These are phyloP conservation scores for Cercospora sp. DNA, from an alignment of 2,329 filamentous ascomycete genomes.

Conservation along the genomic window DNA sequence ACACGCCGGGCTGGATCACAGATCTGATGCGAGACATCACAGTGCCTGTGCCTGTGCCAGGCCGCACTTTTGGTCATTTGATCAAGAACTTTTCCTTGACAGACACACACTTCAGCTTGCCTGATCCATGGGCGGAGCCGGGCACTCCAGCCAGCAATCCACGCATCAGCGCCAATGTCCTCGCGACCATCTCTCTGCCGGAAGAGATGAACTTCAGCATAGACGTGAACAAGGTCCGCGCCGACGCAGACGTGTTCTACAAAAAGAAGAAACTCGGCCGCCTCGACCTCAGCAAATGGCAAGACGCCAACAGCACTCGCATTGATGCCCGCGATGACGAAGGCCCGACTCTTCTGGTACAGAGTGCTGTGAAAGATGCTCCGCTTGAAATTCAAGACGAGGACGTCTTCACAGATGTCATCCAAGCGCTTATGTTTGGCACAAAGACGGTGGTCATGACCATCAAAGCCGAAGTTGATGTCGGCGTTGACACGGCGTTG, in stretches of 20 bases:
- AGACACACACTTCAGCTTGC: conserved; percentile 82
- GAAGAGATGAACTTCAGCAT: conserved; percentile 84
- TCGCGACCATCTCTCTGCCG: conserved; percentile 76
- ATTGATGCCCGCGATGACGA: conserved; percentile 57
- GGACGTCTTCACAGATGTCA: conserved; percentile 74
- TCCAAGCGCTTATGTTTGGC: conserved; percentile 79
- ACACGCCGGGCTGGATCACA: conserved; percentile 79
- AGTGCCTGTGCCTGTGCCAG: conserved; percentile 80
- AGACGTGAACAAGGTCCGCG: conserved; percentile 73
- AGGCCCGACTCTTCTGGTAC: conserved; percentile 67
- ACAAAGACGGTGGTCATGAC: conserved; percentile 67
- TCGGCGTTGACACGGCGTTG: conserved; percentile 76
- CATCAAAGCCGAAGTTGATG: conserved; percentile 78
- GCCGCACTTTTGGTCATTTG: conserved; percentile 75
- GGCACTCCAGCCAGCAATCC: conserved; percentile 71
- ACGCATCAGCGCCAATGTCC: conserved; percentile 77
- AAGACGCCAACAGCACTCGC: conserved; percentile 76
- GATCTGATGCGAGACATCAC: conserved; percentile 79
- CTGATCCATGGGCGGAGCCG: conserved; percentile 76
- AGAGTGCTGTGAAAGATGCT: conserved; percentile 73
- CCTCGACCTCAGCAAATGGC: conserved; percentile 79
- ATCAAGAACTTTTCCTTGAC: conserved; percentile 85
- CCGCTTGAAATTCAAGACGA: conserved; percentile 81
- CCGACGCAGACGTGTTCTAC: conserved; percentile 79
- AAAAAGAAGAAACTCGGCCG: conserved; percentile 74